phyloP scores from a whole-genome alignment of 2,329 filamentous ascomycete genomes.

The Exophiala oligosperma region DNA sequence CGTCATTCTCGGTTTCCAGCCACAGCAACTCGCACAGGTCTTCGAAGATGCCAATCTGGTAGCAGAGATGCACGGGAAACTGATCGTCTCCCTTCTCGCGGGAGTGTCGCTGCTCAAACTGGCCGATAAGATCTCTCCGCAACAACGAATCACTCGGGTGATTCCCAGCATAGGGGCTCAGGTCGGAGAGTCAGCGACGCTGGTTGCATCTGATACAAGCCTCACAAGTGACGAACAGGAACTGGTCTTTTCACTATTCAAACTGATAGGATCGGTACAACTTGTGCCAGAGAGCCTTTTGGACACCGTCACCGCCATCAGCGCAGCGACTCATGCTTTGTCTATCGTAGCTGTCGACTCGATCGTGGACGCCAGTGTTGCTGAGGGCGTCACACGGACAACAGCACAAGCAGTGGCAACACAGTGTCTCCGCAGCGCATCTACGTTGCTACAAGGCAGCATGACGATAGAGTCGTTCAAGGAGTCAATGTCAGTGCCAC shows the following conservation, averaged over 20 bases:
- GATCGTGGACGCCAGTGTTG: slow-evolving; percentile 53
- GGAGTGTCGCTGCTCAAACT: slow-evolving; percentile 39
- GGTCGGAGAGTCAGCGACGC: slow-evolving; percentile 47
- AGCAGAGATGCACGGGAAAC: slow-evolving; percentile 45
- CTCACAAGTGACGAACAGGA: slow-evolving; percentile 39
- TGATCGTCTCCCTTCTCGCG: slow-evolving; percentile 54
- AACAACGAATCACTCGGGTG: slow-evolving; percentile 39
- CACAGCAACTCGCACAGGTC: slow-evolving; percentile 42
- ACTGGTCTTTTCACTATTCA: slow-evolving; percentile 43
- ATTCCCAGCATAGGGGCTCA: slow-evolving; percentile 49
- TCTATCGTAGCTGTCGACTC: slow-evolving; percentile 47
- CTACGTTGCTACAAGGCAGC: slow-evolving; percentile 25
- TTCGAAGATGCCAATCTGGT: slow-evolving; percentile 40
- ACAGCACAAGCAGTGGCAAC: slow-evolving; percentile 54
- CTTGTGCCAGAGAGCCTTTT: slow-evolving; percentile 54
- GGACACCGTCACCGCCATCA: slow-evolving; percentile 60
- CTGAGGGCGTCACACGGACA: slow-evolving; percentile 51
- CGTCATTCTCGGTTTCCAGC: slow-evolving; percentile 50
- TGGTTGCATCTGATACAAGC: slow-evolving; percentile 48
- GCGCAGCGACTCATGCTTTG: slow-evolving; percentile 30
- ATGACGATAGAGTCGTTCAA: slow-evolving; percentile 41
- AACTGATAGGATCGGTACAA: slow-evolving; percentile 47
- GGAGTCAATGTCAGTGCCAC: slow-evolving; percentile 52
- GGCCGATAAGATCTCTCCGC: not conserved
- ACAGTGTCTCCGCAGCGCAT: slow-evolving; percentile 43